Percentiles rank a stretch among this genome's conserved stretches.
These are phyloP conservation scores for Basidioascus undulatus DNA, from an alignment of 768 basidiomycete species.

Conservation along the genomic window DNA sequence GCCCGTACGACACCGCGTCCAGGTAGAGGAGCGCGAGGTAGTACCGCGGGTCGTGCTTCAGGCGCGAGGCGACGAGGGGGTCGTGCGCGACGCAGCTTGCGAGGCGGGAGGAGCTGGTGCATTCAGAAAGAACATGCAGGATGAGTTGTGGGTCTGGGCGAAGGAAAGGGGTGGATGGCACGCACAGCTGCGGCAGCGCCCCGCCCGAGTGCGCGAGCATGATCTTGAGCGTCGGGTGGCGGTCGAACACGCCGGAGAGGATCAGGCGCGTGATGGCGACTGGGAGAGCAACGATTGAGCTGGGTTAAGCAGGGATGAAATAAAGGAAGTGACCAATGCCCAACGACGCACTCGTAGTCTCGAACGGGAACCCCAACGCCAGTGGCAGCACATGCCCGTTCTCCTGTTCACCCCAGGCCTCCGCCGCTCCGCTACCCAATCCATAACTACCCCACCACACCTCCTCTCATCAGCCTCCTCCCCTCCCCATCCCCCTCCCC, in stretches of 20 bases:
- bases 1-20: conserved; percentile 72
- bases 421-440: too few species aligned
- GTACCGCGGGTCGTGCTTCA: conserved; percentile 59
- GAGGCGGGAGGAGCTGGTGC: conserved; percentile 58
- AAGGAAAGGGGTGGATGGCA: too few species aligned
- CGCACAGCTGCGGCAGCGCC: conserved; percentile 50
- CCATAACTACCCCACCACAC: too few species aligned
- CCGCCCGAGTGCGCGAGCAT: conserved; percentile 75
- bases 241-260: conserved; percentile 55
- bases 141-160: too few species aligned
- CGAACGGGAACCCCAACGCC: conserved; percentile 70
- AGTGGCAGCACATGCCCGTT: conserved; percentile 76
- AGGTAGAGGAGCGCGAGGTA: conserved; percentile 56
- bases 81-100: conserved; percentile 70
- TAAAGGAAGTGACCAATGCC: not conserved
- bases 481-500: too few species aligned
- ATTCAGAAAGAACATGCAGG: not conserved
- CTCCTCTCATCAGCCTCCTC: too few species aligned
- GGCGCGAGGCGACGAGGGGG: conserved; percentile 44
- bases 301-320: not conserved
- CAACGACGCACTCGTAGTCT: conserved; percentile 49
- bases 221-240: conserved; percentile 45
- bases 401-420: conserved; percentile 45
- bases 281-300: not conserved
- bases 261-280: conserved; percentile 50